phyloP scores from a whole-genome alignment of 2,329 filamentous ascomycete species.

The Trichoderma polysporum region DNA sequence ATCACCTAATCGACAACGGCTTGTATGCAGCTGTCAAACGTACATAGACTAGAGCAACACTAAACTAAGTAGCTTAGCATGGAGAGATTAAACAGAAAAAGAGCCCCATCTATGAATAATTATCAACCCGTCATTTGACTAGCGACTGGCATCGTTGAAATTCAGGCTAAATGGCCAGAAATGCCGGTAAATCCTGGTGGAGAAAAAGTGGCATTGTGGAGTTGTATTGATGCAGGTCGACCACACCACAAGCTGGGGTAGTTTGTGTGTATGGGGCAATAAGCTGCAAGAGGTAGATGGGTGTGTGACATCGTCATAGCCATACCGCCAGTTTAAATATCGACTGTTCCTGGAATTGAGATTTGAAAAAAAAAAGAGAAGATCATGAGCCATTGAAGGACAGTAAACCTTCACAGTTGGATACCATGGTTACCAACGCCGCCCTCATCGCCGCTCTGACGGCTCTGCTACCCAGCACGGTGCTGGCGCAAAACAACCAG shows the following conservation, averaged over 20 bases:
- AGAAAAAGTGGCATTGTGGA: not conserved
- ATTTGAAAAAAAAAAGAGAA: not conserved
- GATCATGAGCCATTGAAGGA: constrained; percentile 10
- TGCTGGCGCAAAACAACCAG: constrained; percentile 14
- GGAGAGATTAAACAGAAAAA: not conserved
- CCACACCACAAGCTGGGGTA: constrained; percentile 7
- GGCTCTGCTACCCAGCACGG: not conserved
- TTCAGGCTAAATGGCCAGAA: constrained; percentile 14
- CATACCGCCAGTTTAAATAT: constrained; percentile 15
- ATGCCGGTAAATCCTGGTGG: constrained; percentile 8
- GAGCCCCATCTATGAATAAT: not conserved
- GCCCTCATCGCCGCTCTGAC: constrained; percentile 12
- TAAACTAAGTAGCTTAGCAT: not conserved
- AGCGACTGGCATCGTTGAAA: not conserved
- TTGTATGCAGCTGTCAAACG: not conserved
- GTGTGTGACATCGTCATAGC: constrained; percentile 5
- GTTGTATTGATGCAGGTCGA: constrained; percentile 2
- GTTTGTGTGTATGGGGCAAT: not conserved
- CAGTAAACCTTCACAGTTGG: not conserved
- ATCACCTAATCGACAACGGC: not conserved
- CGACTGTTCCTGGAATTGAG: not conserved
- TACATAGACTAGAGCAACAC: not conserved
- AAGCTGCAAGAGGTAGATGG: not conserved
- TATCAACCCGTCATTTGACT: constrained; percentile 1
- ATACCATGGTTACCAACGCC: constrained; percentile 6